phyloP scores from a whole-genome alignment of 495 filamentous ascomycete species.

The Immersiella caudata region DNA sequence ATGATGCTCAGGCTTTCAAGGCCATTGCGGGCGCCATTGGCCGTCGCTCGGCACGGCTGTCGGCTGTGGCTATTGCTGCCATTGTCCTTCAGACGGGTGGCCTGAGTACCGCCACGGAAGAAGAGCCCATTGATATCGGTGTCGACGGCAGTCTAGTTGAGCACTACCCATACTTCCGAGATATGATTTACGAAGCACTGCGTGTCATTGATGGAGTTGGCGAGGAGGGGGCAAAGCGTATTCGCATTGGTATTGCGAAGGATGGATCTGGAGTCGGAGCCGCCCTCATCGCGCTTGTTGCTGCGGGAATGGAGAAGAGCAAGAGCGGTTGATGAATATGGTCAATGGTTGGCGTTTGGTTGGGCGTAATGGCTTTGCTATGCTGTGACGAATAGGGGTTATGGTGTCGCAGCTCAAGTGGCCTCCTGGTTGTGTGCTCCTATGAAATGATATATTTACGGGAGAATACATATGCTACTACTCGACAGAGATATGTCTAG shows the following conservation, averaged over 20 bases:
- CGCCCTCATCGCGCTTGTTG: slow-evolving; percentile 83
- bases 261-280: slow-evolving; percentile 92
- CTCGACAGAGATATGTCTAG: too few relatives aligned
- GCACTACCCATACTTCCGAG: slow-evolving; percentile 87
- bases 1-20: slow-evolving; percentile 84
- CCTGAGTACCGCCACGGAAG: slow-evolving; percentile 52
- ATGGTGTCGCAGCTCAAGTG: too few relatives aligned
- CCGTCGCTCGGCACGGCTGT: slow-evolving; percentile 83
- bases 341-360: not conserved
- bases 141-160: slow-evolving; percentile 91
- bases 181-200: slow-evolving; percentile 72
- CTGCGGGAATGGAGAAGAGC: slow-evolving; percentile 53
- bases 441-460: not conserved
- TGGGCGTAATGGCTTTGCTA: not conserved
- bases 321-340: not conserved
- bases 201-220: slow-evolving; percentile 72
- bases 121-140: slow-evolving; percentile 80
- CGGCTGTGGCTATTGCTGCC: slow-evolving; percentile 82
- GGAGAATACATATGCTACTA: not conserved
- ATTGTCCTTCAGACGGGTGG: slow-evolving; percentile 75
- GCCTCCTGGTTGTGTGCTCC: not conserved
- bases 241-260: slow-evolving; percentile 91
- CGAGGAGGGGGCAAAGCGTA: slow-evolving; percentile 68
- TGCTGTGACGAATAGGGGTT: not conserved
- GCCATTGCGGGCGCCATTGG: slow-evolving; percentile 79